Conservation (phyloP, 2,329 filamentous ascomycete species). For the Phaeophleospora eucalypticola region DNA sequence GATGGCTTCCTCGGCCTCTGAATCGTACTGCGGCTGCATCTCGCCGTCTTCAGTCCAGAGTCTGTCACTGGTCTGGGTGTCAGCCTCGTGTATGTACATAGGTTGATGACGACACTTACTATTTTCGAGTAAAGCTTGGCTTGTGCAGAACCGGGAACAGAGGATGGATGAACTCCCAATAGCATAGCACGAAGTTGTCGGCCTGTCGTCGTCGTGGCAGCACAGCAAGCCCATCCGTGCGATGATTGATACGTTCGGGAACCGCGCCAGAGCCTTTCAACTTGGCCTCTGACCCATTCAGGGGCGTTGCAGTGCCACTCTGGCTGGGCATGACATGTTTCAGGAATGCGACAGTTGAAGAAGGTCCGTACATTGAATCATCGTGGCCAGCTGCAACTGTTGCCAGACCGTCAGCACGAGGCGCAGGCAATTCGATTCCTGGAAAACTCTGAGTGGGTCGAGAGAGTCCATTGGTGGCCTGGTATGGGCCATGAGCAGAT, state of each 20-base stretch:
- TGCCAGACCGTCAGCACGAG: slow-evolving; percentile 19
- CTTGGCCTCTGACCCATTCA: slow-evolving; percentile 9
- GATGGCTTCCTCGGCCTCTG: slow-evolving; percentile 23
- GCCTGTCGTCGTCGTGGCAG: slow-evolving; percentile 23
- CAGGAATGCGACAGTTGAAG: slow-evolving; percentile 26
- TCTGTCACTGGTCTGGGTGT: slow-evolving; percentile 4
- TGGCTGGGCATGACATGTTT: slow-evolving; percentile 19
- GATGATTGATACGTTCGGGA: slow-evolving; percentile 15
- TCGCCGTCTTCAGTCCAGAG: slow-evolving; percentile 19
- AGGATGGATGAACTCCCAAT: slow-evolving; percentile 27
- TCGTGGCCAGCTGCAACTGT: slow-evolving; percentile 21
- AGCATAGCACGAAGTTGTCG: slow-evolving; percentile 25
- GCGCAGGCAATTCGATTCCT: slow-evolving; percentile 6
- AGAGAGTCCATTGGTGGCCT: no score
- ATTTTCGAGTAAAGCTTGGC: slow-evolving; percentile 23
- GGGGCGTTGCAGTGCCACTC: slow-evolving; percentile 15
- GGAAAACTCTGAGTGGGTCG: not conserved
- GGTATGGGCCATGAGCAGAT: no score
- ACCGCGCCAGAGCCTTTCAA: slow-evolving; percentile 5
- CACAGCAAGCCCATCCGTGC: slow-evolving; percentile 19
- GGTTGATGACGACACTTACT: no score
- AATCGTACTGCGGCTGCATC: slow-evolving; percentile 4
- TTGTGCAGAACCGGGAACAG: slow-evolving; percentile 27
- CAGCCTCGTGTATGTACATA: not conserved
- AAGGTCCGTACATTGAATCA: slow-evolving; percentile 21